Conservation (phyloP, 208 protist species). For the Trypanosoma theileri region DNA sequence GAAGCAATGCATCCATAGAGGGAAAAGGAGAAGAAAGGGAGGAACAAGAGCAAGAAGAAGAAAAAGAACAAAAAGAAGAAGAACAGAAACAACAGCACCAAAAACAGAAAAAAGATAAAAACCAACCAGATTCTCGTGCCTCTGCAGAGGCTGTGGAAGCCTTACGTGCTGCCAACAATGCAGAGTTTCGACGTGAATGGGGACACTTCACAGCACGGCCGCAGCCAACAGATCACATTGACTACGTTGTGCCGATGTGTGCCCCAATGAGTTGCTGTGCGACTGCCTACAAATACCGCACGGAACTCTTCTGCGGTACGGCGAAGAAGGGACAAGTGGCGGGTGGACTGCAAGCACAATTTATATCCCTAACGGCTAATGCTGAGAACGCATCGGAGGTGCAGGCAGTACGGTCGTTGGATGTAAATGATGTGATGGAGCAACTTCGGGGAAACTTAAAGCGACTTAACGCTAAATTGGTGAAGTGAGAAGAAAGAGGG, state of each 20-base stretch:
- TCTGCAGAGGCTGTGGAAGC: neutral
- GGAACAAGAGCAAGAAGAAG: constrained; percentile 8
- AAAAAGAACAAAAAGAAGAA: constrained; percentile 14
- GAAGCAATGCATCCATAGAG: neutral
- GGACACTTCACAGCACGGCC: constrained; percentile 11
- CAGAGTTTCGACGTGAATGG: constrained; percentile 28
- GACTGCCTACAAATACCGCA: constrained; percentile 44
- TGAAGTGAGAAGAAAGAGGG: neutral
- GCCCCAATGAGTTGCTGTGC: constrained; percentile 34
- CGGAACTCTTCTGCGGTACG: constrained; percentile 34
- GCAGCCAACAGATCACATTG: constrained; percentile 12
- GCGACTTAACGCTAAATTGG: constrained; percentile 6
- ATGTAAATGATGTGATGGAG: constrained; percentile 54
- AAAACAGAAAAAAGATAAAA: neutral
- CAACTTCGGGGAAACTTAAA: constrained; percentile 72
- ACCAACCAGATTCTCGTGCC: neutral
- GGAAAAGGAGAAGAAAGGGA: constrained; percentile 4
- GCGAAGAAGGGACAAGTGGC: constrained; percentile 54
- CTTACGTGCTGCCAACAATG: constrained; percentile 10
- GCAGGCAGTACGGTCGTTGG: constrained; percentile 29
- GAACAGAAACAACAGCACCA: neutral
- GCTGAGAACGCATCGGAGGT: constrained; percentile 15
- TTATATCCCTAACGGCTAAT: constrained; percentile 23
- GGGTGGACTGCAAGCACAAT: constrained; percentile 28
- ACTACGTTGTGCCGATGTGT: constrained; percentile 24